A percentile compares a stretch with the other conserved stretches of the same genome.
Conservation (phyloP, 371 early-diverging fungal genomes). For the Paraphysoderma sedebokerense region DNA sequence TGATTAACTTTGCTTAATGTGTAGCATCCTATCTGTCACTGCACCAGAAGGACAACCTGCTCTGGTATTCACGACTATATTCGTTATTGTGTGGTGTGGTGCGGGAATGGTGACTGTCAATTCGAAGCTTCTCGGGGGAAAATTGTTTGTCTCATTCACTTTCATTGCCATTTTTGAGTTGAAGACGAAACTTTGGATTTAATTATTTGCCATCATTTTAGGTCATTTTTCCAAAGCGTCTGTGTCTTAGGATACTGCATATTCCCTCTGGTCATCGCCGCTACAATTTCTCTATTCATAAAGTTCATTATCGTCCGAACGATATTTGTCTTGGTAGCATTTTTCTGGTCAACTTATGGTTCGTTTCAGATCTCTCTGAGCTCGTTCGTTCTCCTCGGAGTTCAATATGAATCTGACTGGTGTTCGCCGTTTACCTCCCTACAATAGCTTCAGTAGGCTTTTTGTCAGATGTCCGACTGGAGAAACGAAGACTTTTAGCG, state of each 20-base stretch:
- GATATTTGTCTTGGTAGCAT: constrained; percentile 45
- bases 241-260: constrained; percentile 91
- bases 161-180: not conserved
- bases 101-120: constrained; percentile 84
- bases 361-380: constrained; percentile 2
- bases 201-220: constrained; percentile 6
- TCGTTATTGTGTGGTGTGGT: constrained; percentile 81
- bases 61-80: constrained; percentile 72
- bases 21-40: constrained; percentile 28
- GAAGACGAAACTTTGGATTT: not conserved
- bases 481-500: constrained; percentile 64
- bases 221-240: constrained; percentile 84
- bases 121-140: constrained; percentile 77
- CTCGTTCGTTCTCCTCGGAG: not conserved
- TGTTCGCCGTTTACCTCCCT: not conserved
- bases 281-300: constrained; percentile 48
- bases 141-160: constrained; percentile 32
- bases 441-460: constrained; percentile 68
- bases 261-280: constrained; percentile 70
- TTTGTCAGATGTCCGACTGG: constrained; percentile 58
- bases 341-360: constrained; percentile 75
- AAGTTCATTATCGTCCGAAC: constrained; percentile 42
- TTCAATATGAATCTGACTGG: too few species aligned
- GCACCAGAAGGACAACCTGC: constrained; percentile 47
- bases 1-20: constrained; percentile 32